A percentile compares a stretch with the other conserved stretches of the same genome.
phyloP scores from a whole-genome alignment of 148 eudicot genomes.

The Silene latifolia region DNA sequence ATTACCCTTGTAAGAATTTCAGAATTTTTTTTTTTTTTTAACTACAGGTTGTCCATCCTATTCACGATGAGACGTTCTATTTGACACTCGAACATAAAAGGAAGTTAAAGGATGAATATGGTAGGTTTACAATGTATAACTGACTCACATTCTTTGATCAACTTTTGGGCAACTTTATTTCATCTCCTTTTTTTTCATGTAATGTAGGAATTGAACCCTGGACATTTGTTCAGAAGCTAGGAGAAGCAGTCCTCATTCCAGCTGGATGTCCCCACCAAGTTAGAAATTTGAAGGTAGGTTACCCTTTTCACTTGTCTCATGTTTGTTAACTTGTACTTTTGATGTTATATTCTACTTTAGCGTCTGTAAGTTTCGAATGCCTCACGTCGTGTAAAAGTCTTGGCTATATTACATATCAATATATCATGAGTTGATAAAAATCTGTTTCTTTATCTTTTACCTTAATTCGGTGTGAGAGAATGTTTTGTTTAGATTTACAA shows the following conservation, averaged over 20 bases:
- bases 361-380: background rate
- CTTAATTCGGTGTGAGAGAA: too few species aligned
- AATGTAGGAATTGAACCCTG: conserved; percentile 52
- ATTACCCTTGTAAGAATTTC: background rate
- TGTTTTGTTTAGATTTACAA: too few species aligned
- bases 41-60: conserved; percentile 48
- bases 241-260: conserved; percentile 61
- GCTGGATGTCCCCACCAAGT: conserved; percentile 68
- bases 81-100: conserved; percentile 40
- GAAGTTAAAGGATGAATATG: conserved; percentile 50
- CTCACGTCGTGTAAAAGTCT: background rate
- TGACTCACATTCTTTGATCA: background rate
- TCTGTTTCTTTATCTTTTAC: background rate
- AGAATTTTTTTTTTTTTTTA: background rate
- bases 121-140: conserved; percentile 26
- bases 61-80: conserved; percentile 55
- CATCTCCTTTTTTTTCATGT: background rate
- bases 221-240: conserved; percentile 59
- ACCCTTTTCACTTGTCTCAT: background rate
- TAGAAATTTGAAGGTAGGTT: conserved; percentile 53
- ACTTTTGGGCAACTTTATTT: conserved; percentile 5
- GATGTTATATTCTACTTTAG: background rate
- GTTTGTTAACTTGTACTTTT: background rate
- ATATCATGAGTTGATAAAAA: background rate
- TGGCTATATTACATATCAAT: background rate